These are phyloP conservation scores for Saccharomycopsis capsularis DNA, from an alignment of 805 yeast genomes.

Conservation along the genomic window DNA sequence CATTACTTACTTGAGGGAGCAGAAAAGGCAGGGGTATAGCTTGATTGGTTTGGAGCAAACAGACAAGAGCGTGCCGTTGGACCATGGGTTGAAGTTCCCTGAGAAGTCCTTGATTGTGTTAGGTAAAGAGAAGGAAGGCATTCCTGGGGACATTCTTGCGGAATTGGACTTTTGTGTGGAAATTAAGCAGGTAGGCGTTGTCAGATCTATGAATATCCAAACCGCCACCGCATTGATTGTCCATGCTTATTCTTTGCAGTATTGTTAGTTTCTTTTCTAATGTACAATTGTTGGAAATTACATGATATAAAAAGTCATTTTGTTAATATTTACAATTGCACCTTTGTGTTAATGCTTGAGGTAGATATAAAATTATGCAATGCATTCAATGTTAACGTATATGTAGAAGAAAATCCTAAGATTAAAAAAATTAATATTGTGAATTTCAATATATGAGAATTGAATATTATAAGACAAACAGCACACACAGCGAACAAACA, in stretches of 20 bases:
- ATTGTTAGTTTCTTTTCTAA: constrained; percentile 16
- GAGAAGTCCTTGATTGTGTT: constrained; percentile 66
- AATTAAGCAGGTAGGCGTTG: constrained; percentile 85
- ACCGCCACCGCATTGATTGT: constrained; percentile 94
- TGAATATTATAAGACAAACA: too few species aligned
- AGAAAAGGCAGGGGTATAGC: constrained; percentile 68
- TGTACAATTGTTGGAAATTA: too few species aligned
- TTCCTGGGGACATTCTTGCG: constrained; percentile 76
- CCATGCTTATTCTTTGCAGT: constrained; percentile 63
- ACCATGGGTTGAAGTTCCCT: constrained; percentile 63
- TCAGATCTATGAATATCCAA: constrained; percentile 93
- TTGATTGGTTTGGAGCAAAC: constrained; percentile 91
- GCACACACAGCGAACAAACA: too few species aligned
- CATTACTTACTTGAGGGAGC: constrained; percentile 46
- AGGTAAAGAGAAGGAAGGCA: constrained; percentile 87
- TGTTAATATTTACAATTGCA: too few species aligned
- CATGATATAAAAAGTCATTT: too few species aligned
- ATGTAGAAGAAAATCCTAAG: too few species aligned
- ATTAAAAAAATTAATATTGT: too few species aligned
- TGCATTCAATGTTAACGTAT: too few species aligned
- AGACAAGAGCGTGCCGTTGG: constrained; percentile 72
- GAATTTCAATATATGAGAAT: too few species aligned
- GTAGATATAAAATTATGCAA: too few species aligned
- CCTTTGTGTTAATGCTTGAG: too few species aligned
- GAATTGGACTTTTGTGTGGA: constrained; percentile 84